Conservation (phyloP, 2,329 filamentous ascomycete genomes). For the Alternaria infectoria region DNA sequence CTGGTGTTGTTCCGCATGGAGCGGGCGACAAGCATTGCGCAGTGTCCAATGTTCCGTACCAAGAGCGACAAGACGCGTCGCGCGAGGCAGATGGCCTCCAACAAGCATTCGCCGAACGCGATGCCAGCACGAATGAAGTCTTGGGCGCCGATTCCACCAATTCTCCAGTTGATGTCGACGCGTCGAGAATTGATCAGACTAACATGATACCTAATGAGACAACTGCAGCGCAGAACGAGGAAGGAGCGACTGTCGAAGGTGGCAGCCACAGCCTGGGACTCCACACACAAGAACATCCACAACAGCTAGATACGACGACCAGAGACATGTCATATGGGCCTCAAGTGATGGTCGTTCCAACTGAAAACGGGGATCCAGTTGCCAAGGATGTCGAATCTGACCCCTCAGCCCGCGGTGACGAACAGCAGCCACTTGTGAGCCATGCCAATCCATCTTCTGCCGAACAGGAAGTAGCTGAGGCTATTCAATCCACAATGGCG, state of each 20-base stretch:
- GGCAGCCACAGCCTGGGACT: neutral
- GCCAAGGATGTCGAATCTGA: neutral
- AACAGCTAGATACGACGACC: neutral
- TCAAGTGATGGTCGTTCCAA: neutral
- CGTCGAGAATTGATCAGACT: conserved; percentile 10
- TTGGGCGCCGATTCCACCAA: conserved; percentile 18
- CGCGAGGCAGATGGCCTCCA: conserved; percentile 19
- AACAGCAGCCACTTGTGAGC: neutral
- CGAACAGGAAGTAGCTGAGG: neutral
- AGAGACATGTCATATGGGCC: neutral
- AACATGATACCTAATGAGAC: conserved; percentile 10
- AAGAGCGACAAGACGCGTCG: conserved; percentile 28
- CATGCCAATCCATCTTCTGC: neutral
- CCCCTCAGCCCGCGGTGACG: neutral
- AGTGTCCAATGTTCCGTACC: conserved; percentile 12
- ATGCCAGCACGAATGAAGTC: conserved; percentile 15
- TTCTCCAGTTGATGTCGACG: conserved; percentile 15
- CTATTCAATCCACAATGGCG: neutral
- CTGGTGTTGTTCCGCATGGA: conserved; percentile 17
- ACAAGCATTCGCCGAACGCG: conserved; percentile 17
- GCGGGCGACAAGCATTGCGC: conserved; percentile 30
- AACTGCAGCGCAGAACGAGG: neutral
- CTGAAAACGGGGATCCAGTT: neutral
- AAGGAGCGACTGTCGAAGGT: neutral
- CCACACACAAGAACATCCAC: neutral